Base-by-base conservation (phyloP, 106 monocot species). In the Xerophyta viscosa region DNA sequence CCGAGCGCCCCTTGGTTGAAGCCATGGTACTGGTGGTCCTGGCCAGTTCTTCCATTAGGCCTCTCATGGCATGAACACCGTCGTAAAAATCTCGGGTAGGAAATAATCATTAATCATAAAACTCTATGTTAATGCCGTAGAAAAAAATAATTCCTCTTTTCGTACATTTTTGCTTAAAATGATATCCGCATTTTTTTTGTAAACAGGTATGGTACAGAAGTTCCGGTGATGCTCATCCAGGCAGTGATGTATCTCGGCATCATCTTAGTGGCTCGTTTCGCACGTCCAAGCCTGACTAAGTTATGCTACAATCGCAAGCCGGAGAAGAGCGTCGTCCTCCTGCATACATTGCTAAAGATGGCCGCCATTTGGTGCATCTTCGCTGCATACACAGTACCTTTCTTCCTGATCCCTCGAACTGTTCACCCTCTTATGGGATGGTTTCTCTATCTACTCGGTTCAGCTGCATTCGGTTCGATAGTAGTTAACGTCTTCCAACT, bases 1-100 rank as follows among this genome's bases (percentile, higher is more conserved):
- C 92, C 92, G 7, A 92, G 92, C 50, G 86, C 78, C 1, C 86
- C 86, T n/a, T 82, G 69, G 79, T 67, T 86, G 24, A 92, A 92
- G 58, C 92, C 86, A 37, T 92, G 92, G 92, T 92, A 92, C 39
- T 86, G 86, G 86, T 92, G 92, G 86, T 82, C 92, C 6, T 92
- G 92, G 86, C 92, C 92, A 3, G 79, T 86, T 23, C 62, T 92
- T 4, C 92, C 92, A 20, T 61, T 92, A 46, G 86, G 86, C 14
- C 70, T 92, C 41, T 64, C 70, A 31, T 92, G 92, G 92, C 92
- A 92, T 20, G 73, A 77, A 57, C 76, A 83, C 41, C 92, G 86
- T 1, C 57, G 79, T 11, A 64, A 57, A 5, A 82, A 66, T 52
- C 10, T 92, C 7, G 92, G 92, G 92, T 92, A 71, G 69, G 84